Percentiles rank a stretch among this genome's conserved stretches.
These are phyloP conservation scores for Penicillium turbatum DNA, from an alignment of 495 filamentous ascomycete genomes.

Conservation along the genomic window DNA sequence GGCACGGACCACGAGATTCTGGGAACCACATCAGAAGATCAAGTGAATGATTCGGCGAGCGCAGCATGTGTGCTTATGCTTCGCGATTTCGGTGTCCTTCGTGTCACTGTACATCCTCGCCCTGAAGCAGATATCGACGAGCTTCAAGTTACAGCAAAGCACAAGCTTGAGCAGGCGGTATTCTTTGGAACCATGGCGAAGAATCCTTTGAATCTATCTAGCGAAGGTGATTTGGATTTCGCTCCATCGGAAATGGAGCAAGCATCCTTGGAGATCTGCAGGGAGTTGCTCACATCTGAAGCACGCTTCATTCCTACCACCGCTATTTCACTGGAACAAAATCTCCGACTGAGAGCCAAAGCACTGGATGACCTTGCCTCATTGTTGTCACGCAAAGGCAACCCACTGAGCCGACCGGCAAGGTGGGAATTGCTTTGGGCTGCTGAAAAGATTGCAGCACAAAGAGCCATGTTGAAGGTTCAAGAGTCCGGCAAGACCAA, in stretches of 20 bases:
- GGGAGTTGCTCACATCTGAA: constrained; percentile 73
- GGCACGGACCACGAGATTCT: constrained; percentile 50
- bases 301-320: constrained; percentile 66
- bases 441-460: constrained; percentile 84
- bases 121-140: constrained; percentile 28
- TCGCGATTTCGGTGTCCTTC: constrained; percentile 73
- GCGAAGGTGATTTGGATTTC: constrained; percentile 58
- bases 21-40: constrained; percentile 42
- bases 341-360: constrained; percentile 63
- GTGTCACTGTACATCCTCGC: constrained; percentile 50
- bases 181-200: constrained; percentile 78
- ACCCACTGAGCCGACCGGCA: constrained; percentile 53
- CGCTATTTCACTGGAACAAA: constrained; percentile 71
- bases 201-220: constrained; percentile 76
- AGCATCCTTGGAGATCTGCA: constrained; percentile 74
- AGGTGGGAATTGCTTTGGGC: constrained; percentile 83
- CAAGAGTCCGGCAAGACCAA: constrained; percentile 58
- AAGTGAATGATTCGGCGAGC: constrained; percentile 37
- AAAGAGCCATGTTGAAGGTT: constrained; percentile 72
- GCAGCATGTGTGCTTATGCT: constrained; percentile 70
- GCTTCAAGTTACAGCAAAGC: constrained; percentile 64
- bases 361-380: constrained; percentile 68
- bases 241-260: constrained; percentile 63
- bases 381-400: constrained; percentile 55
- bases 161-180: constrained; percentile 89